phyloP scores from a whole-genome alignment of 2,329 filamentous ascomycete genomes.

The Claviceps sp. region DNA sequence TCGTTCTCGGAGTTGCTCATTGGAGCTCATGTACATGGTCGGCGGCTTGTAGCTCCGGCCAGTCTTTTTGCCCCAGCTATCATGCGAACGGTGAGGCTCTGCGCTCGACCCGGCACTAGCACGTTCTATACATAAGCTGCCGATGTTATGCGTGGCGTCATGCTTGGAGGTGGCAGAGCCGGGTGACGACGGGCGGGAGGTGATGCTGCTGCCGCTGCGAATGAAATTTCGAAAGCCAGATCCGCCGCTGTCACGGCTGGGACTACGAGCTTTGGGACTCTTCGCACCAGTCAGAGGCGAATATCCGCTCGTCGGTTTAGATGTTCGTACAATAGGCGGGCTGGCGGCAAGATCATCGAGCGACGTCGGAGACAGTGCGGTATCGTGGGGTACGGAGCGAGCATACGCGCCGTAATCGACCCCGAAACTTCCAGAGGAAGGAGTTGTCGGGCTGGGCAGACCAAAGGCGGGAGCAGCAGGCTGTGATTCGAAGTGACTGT shows the following conservation, averaged over 20 bases:
- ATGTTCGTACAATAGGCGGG: slow-evolving; percentile 65
- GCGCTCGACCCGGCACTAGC: slow-evolving; percentile 27
- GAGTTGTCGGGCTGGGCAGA: slow-evolving; percentile 23
- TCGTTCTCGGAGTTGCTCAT: slow-evolving; percentile 49
- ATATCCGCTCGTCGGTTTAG: slow-evolving; percentile 66
- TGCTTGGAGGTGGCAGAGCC: slow-evolving; percentile 41
- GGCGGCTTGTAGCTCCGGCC: slow-evolving; percentile 36
- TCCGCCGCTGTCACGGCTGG: slow-evolving; percentile 30
- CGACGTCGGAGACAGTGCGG: slow-evolving; percentile 31
- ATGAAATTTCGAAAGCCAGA: slow-evolving; percentile 48
- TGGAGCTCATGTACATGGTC: slow-evolving; percentile 62
- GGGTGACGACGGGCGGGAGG: slow-evolving; percentile 45
- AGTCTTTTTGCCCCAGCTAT: slow-evolving; percentile 49
- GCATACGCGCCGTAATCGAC: slow-evolving; percentile 60
- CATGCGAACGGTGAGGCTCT: slow-evolving; percentile 41
- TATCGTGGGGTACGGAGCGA: slow-evolving; percentile 34
- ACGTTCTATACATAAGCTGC: slow-evolving; percentile 50
- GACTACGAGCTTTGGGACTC: slow-evolving; percentile 32
- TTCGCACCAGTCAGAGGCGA: slow-evolving; percentile 56
- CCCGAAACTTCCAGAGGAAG: slow-evolving; percentile 44
- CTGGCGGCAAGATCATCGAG: slow-evolving; percentile 48
- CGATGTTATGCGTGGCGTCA: slow-evolving; percentile 48
- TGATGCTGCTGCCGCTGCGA: slow-evolving; percentile 29
- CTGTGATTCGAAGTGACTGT: slow-evolving; percentile 53
- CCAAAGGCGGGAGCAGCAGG: slow-evolving; percentile 28